A percentile compares a stretch with the other conserved stretches of the same genome.
Evolutionary conservation across 2,329 filamentous ascomycete genomes (phyloP).

Genomic region (Fusarium buharicum): DNA sequence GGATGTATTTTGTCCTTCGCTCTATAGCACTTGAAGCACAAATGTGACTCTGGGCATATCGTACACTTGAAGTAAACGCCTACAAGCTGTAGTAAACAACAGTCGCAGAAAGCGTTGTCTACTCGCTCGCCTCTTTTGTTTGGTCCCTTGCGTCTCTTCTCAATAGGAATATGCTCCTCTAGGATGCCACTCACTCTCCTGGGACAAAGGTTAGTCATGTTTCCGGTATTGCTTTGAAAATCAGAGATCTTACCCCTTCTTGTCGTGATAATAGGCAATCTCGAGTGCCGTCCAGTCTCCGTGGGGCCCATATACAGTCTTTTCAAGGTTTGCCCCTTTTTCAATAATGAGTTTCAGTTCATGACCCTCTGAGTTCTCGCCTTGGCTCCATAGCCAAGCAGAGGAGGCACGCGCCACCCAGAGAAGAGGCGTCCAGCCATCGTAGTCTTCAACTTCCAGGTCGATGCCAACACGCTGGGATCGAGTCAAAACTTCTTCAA

Average conservation of each 20-base stretch:
- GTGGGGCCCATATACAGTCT: not conserved
- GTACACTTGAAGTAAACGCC: not conserved
- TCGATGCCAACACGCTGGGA: slow-evolving; percentile 1
- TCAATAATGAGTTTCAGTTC: not conserved
- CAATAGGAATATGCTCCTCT: not conserved
- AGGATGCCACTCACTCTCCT: not conserved
- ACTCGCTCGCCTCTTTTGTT: not conserved
- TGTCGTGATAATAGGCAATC: slow-evolving; percentile 1
- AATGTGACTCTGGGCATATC: not conserved
- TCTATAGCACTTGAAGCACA: slow-evolving; percentile 1
- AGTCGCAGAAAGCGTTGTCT: not conserved
- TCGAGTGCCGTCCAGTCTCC: not conserved
- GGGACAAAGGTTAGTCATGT: not conserved
- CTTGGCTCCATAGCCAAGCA: not conserved
- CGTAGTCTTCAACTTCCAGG: slow-evolving; percentile 5
- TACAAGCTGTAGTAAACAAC: not conserved
- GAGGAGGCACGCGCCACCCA: slow-evolving; percentile 5
- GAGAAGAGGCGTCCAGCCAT: slow-evolving; percentile 17
- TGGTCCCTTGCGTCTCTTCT: not conserved
- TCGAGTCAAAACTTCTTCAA: slow-evolving; percentile 3
- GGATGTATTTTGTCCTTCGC: not conserved
- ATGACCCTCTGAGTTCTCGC: not conserved
- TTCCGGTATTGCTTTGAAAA: not conserved
- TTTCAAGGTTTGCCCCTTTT: not conserved
- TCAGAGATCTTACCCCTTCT: slow-evolving; percentile 3